A percentile compares a stretch with the other conserved stretches of the same genome.
Conservation (phyloP, 2,329 filamentous ascomycete genomes). For the Pestalotiopsis sp. region DNA sequence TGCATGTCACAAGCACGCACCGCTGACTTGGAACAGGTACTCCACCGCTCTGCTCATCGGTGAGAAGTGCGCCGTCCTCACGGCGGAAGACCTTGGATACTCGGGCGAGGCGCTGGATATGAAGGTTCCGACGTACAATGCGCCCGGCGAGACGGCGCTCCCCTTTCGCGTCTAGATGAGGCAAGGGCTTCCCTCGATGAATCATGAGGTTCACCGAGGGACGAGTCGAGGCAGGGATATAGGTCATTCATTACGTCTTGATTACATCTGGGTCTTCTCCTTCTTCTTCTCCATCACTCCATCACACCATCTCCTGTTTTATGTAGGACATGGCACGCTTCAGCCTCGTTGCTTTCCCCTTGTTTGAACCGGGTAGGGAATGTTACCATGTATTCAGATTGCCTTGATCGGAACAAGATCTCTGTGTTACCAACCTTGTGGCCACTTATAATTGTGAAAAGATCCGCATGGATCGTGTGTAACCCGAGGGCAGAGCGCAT, state of each 20-base stretch:
- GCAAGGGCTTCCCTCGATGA: background rate
- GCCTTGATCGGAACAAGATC: constrained; percentile 11
- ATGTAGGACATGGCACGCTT: background rate
- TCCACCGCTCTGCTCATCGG: constrained; percentile 75
- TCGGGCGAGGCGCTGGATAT: constrained; percentile 74
- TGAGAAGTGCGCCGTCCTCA: constrained; percentile 72
- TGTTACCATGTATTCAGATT: background rate
- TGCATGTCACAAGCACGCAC: background rate
- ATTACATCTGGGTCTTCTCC: background rate
- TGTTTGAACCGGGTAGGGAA: background rate
- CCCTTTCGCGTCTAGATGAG: constrained; percentile 42
- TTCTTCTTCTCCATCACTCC: background rate
- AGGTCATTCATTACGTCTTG: constrained; percentile 3
- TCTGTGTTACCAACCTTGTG: constrained; percentile 1
- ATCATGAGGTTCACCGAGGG: background rate
- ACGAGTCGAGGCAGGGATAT: background rate
- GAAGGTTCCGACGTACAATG: constrained; percentile 70
- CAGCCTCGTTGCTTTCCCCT: background rate
- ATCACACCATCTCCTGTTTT: background rate
- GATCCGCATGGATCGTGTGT: constrained; percentile 1
- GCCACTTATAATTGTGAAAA: background rate
- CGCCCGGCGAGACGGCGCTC: constrained; percentile 50
- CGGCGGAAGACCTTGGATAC: constrained; percentile 76
- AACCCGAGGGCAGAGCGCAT: background rate
- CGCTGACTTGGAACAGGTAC: constrained; percentile 45